Evolutionary conservation across 2,329 filamentous ascomycete genomes (phyloP), one percentile per base, ranked within the genome.

Genomic region (Diaporthe nobilis): DNA sequence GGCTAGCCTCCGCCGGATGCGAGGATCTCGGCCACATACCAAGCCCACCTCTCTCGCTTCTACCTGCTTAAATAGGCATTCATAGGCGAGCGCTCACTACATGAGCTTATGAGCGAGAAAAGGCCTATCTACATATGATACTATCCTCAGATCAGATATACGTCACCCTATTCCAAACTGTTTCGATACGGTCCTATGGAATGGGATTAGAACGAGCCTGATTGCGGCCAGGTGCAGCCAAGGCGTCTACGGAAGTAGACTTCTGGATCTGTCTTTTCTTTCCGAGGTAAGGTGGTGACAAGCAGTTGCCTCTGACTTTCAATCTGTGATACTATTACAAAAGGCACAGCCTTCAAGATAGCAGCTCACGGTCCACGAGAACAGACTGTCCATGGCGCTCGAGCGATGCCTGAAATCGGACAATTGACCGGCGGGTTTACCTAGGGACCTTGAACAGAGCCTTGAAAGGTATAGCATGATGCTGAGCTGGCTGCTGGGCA

Each of bases 41-140:
- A 53, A 55, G 65, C 17, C 65, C 34, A 42, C 61, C 25, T 34
- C 60, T 10, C 65, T 68, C 65, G 65, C 65, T 25, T 68, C 28
- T 55, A 70, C 65, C 65, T 70, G 31, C 65, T 28, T 28, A n/a
- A 70, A 55, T 55, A 70, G 49, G 65, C 49, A 70, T 70, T 22
- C 49, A 39, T 55, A 70, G 13, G 65, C 65, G 65, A 70, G 49
- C 55, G 34, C 34, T 20, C 34, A 28, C 22, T 22, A 25, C 47
- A 25, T 2, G 2, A 68, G 49, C 25, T 55, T 55, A 42, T 51
- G 12, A 22, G 15, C 65, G 65, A 34, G 65, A 42, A 70, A 53
- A 55, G n/a, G 34, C 65, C 42, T 70, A 70, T 70, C 65, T 58
- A 58, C 10, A 25, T 22, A 22, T 12, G 17, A 4, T n/a, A 22